Evolutionary conservation across 73 alveolate species (phyloP).

Genomic region (Symbiodinium natans): DNA sequence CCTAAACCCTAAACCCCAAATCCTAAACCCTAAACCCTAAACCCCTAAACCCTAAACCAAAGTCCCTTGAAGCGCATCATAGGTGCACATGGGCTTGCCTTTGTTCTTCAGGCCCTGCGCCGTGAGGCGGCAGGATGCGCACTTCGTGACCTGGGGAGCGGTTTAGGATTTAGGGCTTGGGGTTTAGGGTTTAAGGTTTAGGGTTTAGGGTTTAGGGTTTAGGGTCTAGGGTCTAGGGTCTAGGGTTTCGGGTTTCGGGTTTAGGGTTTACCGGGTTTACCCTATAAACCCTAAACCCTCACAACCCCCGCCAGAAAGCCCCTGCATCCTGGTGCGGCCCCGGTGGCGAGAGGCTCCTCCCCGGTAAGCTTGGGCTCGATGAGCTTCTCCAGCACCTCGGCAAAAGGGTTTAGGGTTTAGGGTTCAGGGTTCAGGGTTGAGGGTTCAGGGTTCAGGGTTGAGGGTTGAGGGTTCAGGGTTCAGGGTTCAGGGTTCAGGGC

Average conservation of each 20-base stretch:
- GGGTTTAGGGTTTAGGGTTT: not conserved
- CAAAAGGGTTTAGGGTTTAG: too few species aligned
- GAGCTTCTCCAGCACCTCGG: constrained; percentile 51
- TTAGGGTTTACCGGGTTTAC: not conserved
- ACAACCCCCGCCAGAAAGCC: too few species aligned
- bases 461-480: not conserved
- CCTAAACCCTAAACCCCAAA: too few species aligned
- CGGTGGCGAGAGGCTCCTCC: constrained; percentile 26
- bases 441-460: too few species aligned
- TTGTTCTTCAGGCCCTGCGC: constrained; percentile 70
- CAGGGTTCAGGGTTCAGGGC: not conserved
- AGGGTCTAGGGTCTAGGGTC: not conserved
- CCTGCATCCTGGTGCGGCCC: not conserved
- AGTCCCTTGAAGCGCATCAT: not conserved
- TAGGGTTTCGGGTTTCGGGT: not conserved
- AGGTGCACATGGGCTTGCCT: constrained; percentile 78
- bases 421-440: too few species aligned
- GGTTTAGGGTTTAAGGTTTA: not conserved
- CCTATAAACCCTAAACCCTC: too few species aligned
- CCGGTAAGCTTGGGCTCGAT: constrained; percentile 81
- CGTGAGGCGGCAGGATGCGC: constrained; percentile 37
- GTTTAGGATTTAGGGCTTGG: not conserved
- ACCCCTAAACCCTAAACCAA: too few species aligned
- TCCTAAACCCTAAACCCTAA: too few species aligned
- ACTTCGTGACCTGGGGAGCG: constrained; percentile 55